A percentile compares a stretch with the other conserved stretches of the same genome.
Evolutionary conservation across 2,329 filamentous ascomycete genomes (phyloP).

Genomic region (Neonectria coccinea): DNA sequence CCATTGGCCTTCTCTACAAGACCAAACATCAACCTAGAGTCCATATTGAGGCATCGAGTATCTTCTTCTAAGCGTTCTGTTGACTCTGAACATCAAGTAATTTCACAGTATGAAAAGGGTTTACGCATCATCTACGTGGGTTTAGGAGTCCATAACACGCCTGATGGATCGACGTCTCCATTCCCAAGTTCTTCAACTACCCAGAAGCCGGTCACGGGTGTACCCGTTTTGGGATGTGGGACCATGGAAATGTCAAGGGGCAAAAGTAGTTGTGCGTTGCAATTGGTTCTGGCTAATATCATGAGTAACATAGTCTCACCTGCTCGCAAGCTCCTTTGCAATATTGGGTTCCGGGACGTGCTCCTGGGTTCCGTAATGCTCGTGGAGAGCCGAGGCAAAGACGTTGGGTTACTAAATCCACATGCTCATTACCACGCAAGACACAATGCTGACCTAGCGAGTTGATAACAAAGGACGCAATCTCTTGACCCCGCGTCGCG

Average conservation of each 20-base stretch:
- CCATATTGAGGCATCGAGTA: neutral
- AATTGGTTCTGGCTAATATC: neutral
- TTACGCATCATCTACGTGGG: neutral
- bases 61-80: neutral
- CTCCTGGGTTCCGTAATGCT: neutral
- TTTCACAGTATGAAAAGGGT: neutral
- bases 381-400: constrained; percentile 7
- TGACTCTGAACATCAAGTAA: neutral
- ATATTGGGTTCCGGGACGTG: constrained; percentile 4
- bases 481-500: constrained; percentile 32
- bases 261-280: neutral
- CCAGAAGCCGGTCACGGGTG: constrained; percentile 37
- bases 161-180: constrained; percentile 23
- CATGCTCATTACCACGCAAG: constrained; percentile 1
- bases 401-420: neutral
- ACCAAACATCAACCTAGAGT: neutral
- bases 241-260: constrained; percentile 11
- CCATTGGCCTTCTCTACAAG: neutral
- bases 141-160: neutral
- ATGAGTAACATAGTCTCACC: neutral
- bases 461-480: constrained; percentile 9
- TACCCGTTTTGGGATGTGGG: constrained; percentile 28
- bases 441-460: constrained; percentile 17
- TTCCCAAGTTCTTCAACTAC: constrained; percentile 10
- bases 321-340: constrained; percentile 8